phyloP scores from a whole-genome alignment of 306 rosid species.

The Cucurbita ficifolia region DNA sequence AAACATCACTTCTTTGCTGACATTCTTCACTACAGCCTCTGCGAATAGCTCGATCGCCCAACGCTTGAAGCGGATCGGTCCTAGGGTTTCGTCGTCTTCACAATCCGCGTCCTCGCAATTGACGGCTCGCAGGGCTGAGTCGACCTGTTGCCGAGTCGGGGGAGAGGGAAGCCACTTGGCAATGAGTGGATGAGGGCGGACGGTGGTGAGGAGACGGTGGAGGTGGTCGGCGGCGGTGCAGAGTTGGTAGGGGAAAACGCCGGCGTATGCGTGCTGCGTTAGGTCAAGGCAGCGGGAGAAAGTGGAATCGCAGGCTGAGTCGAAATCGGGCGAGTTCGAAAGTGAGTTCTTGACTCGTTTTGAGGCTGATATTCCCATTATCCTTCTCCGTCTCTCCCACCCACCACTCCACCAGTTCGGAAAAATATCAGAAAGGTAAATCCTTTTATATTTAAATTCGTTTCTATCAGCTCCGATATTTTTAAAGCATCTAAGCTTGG shows the following conservation, averaged over 20 bases:
- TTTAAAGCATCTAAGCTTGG: too few relatives aligned
- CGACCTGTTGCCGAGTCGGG: conserved; percentile 43
- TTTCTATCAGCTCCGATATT: too few relatives aligned
- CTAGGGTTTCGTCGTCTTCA: conserved; percentile 10
- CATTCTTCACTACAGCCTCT: conserved; percentile 32
- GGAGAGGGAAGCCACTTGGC: conserved; percentile 44
- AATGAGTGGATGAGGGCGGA: conserved; percentile 31
- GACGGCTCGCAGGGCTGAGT: conserved; percentile 43
- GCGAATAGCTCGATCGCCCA: conserved; percentile 61
- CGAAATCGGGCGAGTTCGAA: conserved; percentile 29
- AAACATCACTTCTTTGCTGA: conserved; percentile 28
- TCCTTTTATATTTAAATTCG: neutral
- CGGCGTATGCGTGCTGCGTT: conserved; percentile 45
- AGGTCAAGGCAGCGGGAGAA: conserved; percentile 49
- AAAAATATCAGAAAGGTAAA: neutral
- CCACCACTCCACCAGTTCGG: neutral
- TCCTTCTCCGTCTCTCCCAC: neutral
- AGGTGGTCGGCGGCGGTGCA: conserved; percentile 48
- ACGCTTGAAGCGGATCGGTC: conserved; percentile 23
- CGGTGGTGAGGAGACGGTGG: conserved; percentile 25
- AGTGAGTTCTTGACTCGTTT: conserved; percentile 39
- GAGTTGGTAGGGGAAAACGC: conserved; percentile 69
- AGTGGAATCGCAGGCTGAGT: conserved; percentile 47
- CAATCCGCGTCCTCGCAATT: neutral
- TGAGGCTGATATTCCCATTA: conserved; percentile 53